These are phyloP conservation scores for Corniculantispora saksenae DNA, from an alignment of 2,329 filamentous ascomycete genomes.

Conservation along the genomic window DNA sequence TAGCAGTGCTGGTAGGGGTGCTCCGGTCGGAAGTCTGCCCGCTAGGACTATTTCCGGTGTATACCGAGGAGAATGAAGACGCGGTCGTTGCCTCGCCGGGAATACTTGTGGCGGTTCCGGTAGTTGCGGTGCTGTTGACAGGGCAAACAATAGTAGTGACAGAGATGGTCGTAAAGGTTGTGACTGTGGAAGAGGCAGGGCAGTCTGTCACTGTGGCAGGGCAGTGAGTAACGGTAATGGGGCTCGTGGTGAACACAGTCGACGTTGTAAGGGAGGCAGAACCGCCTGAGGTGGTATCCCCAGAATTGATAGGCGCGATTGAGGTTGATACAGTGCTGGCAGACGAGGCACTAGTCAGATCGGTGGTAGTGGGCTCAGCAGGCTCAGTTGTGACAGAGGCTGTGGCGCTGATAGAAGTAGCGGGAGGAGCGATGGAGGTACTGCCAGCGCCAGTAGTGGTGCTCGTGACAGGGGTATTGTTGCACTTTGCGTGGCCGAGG, in stretches of 20 bases:
- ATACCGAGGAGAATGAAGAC: not conserved
- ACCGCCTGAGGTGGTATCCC: not conserved
- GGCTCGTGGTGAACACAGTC: not conserved
- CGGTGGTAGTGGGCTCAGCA: not conserved
- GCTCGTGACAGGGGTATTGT: not conserved
- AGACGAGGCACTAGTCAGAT: not conserved
- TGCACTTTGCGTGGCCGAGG: slow-evolving; percentile 11
- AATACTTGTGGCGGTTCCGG: not conserved
- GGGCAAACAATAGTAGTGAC: slow-evolving; percentile 2
- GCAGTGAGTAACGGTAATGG: slow-evolving; percentile 2
- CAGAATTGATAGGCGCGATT: not conserved
- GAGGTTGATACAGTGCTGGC: not conserved
- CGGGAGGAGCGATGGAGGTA: not conserved
- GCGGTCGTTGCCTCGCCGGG: not conserved
- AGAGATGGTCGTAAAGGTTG: not conserved
- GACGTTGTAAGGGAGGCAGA: not conserved
- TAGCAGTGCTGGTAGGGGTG: not conserved
- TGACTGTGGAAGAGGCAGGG: slow-evolving; percentile 7
- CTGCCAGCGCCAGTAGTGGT: not conserved
- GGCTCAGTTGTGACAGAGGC: not conserved
- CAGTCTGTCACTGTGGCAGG: slow-evolving; percentile 1
- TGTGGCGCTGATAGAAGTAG: not conserved
- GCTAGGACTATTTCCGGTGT: not conserved
- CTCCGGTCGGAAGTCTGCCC: not conserved
- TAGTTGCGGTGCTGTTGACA: not conserved